Percentiles rank a stretch among this genome's conserved stretches.
These are phyloP conservation scores for Tetratostichococcus sp. DNA, from an alignment of 139 green algal species.

Conservation along the genomic window DNA sequence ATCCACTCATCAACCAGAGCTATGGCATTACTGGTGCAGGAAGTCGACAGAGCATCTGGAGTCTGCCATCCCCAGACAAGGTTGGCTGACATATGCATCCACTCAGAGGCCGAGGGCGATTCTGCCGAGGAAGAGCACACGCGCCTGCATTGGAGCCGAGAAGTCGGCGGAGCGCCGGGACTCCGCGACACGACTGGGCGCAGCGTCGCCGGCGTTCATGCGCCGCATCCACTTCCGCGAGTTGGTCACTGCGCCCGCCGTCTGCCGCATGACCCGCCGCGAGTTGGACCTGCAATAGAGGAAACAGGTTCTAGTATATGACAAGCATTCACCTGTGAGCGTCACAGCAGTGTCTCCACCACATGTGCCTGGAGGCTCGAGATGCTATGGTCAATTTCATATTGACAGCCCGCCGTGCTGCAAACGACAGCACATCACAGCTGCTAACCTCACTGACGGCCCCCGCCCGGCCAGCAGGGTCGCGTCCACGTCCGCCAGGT, in stretches of 20 bases:
- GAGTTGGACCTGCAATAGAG: background rate
- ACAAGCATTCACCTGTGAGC: background rate
- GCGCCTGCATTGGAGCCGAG: background rate
- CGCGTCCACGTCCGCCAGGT: background rate
- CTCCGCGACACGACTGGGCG: background rate
- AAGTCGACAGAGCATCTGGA: too few relatives aligned
- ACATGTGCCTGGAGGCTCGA: background rate
- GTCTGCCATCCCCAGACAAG: too few relatives aligned
- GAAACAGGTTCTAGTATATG: background rate
- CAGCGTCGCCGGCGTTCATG: background rate
- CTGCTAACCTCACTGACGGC: background rate
- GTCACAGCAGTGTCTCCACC: background rate
- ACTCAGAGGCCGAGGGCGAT: too few relatives aligned
- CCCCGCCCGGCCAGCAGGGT: background rate
- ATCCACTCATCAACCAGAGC: too few relatives aligned
- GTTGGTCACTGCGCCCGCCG: background rate
- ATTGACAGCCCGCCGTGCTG: too few relatives aligned
- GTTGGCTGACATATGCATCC: too few relatives aligned
- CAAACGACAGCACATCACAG: too few relatives aligned
- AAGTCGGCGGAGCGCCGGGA: background rate
- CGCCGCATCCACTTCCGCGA: constrained; percentile 1
- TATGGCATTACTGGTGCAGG: too few relatives aligned
- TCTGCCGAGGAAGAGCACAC: too few relatives aligned
- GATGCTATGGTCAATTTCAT: too few relatives aligned
- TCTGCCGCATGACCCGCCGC: background rate